Evolutionary conservation across 139 green algal species (phyloP).

Genomic region (Pseudopediastrum boryanum): DNA sequence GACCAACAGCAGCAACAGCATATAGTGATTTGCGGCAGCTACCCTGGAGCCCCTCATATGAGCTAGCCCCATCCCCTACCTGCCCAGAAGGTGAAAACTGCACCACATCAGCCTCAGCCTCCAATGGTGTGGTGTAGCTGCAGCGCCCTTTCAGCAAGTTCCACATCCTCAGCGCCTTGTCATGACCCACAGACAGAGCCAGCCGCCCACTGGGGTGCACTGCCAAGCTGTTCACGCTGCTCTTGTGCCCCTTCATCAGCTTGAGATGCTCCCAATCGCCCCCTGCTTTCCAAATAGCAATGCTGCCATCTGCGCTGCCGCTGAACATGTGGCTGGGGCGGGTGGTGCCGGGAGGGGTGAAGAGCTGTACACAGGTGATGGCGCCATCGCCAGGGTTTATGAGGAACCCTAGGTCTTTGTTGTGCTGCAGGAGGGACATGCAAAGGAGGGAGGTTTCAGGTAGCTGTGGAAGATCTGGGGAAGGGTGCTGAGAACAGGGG

Average conservation of each 20-base stretch:
- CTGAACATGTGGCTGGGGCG: constrained; percentile 79
- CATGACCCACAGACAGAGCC: constrained; percentile 69
- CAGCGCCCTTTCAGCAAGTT: constrained; percentile 69
- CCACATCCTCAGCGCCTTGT: constrained; percentile 80
- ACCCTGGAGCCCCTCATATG: no score
- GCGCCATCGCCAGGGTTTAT: constrained; percentile 83
- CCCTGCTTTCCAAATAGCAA: constrained; percentile 76
- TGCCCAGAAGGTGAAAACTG: constrained; percentile 50
- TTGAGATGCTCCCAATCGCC: constrained; percentile 81
- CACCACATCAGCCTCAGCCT: constrained; percentile 57
- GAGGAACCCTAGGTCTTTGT: constrained; percentile 80
- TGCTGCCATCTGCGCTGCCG: constrained; percentile 77
- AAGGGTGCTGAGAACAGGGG: not conserved
- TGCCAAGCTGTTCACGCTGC: constrained; percentile 59
- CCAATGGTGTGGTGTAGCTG: constrained; percentile 68
- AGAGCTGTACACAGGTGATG: constrained; percentile 75
- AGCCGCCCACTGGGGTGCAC: constrained; percentile 79
- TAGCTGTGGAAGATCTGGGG: not conserved
- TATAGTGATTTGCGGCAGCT: no score
- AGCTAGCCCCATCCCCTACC: no score
- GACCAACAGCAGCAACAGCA: no score
- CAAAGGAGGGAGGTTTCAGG: not conserved
- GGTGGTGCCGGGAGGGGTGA: constrained; percentile 45
- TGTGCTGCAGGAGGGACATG: constrained; percentile 28
- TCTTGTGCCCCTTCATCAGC: constrained; percentile 66